phyloP scores from a whole-genome alignment of 306 rosid species.

The Castanea sativa region DNA sequence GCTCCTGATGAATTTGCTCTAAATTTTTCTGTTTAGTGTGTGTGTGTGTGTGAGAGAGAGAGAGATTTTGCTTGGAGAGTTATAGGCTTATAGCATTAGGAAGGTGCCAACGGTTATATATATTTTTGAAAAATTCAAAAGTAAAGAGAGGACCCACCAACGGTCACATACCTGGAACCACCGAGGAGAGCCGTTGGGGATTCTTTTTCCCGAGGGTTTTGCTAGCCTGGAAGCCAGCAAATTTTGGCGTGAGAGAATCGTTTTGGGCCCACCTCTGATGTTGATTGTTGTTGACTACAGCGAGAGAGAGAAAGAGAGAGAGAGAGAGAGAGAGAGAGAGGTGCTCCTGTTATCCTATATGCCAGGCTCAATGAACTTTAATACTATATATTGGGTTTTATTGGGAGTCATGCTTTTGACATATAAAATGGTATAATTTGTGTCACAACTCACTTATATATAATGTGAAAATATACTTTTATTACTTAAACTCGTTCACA shows the following conservation, averaged over 20 bases:
- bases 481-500: too few species aligned
- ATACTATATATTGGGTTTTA: too few species aligned
- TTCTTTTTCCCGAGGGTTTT: constrained; percentile 13
- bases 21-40: not conserved
- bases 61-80: too few species aligned
- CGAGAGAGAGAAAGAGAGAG: too few species aligned
- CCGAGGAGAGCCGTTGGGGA: constrained; percentile 45
- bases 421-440: rapidly evolving
- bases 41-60: not conserved
- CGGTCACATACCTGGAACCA: constrained; percentile 48
- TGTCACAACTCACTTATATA: rapidly evolving
- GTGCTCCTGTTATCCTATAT: too few species aligned
- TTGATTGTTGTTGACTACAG: too few species aligned
- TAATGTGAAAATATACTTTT: rapidly evolving
- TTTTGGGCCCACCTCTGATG: constrained; percentile 23
- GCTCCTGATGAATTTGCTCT: not conserved
- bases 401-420: rapidly evolving
- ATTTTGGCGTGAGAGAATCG: constrained; percentile 5
- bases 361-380: too few species aligned
- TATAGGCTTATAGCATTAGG: too few species aligned
- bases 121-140: not conserved
- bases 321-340: too few species aligned
- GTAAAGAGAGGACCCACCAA: constrained; percentile 24
- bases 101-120: constrained; percentile 26
- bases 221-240: constrained; percentile 45